Evolutionary conservation across 192 early-diverging fungal species (phyloP), one percentile per base, ranked within the genome.

Genomic region (Entomortierella beljakovae): DNA sequence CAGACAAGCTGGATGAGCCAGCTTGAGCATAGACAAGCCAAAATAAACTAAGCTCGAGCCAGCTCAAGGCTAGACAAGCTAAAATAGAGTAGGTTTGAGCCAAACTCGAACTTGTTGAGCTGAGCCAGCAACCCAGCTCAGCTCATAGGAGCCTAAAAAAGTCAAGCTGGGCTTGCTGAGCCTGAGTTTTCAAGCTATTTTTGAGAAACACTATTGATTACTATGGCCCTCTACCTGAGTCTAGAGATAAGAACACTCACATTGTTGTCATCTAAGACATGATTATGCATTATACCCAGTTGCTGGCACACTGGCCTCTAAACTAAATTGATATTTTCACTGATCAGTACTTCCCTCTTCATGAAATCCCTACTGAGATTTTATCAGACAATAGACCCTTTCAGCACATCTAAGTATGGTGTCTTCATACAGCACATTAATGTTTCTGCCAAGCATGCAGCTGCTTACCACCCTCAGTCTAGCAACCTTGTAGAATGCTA

Each of bases 391-490:
- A 64, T 46, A 57, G 70, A 2, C 37, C 71, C 22, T 58, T 74
- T 74, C 40, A 54, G 35, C 38, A 50, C 64, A 3, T 16, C 28
- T 25, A n/a, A 35, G 7, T 37, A 57, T 20, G 9, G 57, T 3
- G 46, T 25, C 34, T 32, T 73, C 33, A 46, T 57, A 10, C 32
- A 23, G 1, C 32, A 42, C 1, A 28, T 73, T 3, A 56, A 59
- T 18, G 50, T 64, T 9, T 23, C 58, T 2, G n/a, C 56, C 2
- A 37, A 20, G 5, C 60, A 60, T 34, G 35, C 57, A 5, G 40
- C 63, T 6, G 46, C 71, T 6, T 67, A 74, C 50, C 64, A 67
- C 29, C 72, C 64, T 16, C 57, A 76, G 28, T 67, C 58, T 1
- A 74, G 66, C 23, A 64, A 64, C 1, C 37, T 64, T 31, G 64